phyloP scores from a whole-genome alignment of 345 rosid species.

The Kernera saxatilis region DNA sequence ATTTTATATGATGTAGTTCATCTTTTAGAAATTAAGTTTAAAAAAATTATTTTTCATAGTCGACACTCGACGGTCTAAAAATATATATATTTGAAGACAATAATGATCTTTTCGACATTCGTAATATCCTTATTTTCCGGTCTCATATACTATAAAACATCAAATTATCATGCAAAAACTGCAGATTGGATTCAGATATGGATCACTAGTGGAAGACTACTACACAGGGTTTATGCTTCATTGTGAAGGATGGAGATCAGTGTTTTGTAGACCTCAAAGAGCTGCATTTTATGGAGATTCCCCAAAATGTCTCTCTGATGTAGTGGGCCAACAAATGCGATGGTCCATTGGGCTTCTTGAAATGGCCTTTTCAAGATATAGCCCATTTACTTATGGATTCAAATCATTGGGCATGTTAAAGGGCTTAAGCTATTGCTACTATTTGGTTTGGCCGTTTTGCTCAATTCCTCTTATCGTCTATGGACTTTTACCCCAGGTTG shows the following conservation, averaged over 20 bases:
- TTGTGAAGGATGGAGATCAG: conserved; percentile 67
- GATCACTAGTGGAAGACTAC: conserved; percentile 66
- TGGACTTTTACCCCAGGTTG: conserved; percentile 64
- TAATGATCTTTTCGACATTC: background rate
- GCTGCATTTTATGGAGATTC: conserved; percentile 59
- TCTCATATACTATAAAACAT: background rate
- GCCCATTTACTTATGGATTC: conserved; percentile 45
- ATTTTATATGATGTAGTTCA: no score
- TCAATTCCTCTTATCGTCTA: conserved; percentile 41
- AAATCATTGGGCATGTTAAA: conserved; percentile 32
- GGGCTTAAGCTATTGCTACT: conserved; percentile 41
- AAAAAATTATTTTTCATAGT: no score
- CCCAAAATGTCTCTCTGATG: conserved; percentile 43
- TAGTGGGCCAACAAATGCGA: conserved; percentile 45
- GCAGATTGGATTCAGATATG: conserved; percentile 65
- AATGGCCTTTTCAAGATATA: conserved; percentile 36
- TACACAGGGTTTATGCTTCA: conserved; percentile 50
- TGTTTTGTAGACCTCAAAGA: conserved; percentile 52
- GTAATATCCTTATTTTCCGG: background rate
- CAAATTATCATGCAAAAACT: background rate
- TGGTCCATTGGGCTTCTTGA: conserved; percentile 61
- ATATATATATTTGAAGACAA: no score
- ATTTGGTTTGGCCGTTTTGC: conserved; percentile 48
- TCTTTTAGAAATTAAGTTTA: no score
- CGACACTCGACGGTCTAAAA: no score